These are phyloP conservation scores for Petunia secreta DNA, from an alignment of 257 asterid genomes.

Conservation along the genomic window DNA sequence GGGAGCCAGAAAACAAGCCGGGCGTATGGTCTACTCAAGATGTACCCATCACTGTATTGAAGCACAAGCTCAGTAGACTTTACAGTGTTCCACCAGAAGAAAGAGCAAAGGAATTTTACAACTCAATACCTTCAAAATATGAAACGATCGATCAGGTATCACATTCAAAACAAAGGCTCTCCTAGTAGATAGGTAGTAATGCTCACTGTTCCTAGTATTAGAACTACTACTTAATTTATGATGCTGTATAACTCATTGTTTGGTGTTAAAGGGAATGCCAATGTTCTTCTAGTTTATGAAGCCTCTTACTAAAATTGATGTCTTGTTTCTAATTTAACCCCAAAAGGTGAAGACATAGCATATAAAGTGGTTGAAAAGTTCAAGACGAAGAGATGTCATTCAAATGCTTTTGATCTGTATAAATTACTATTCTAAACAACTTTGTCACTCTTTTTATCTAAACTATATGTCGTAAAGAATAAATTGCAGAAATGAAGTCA, in stretches of 20 bases:
- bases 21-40: constrained; percentile 76
- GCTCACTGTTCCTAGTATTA: not conserved
- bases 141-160: constrained; percentile 80
- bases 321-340: not conserved
- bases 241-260: not conserved
- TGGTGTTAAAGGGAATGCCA: not conserved
- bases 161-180: not conserved
- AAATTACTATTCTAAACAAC: not conserved
- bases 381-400: not conserved
- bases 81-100: constrained; percentile 62
- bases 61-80: constrained; percentile 75
- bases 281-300: not conserved
- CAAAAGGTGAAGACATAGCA: not conserved
- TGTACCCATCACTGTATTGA: constrained; percentile 65
- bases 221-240: not conserved
- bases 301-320: not conserved
- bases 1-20: constrained; percentile 68
- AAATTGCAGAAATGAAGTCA: not conserved
- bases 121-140: constrained; percentile 66
- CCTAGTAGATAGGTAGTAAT: not conserved
- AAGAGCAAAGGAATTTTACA: constrained; percentile 50
- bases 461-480: not conserved
- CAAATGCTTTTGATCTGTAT: not conserved
- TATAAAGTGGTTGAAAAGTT: not conserved
- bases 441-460: not conserved